Evolutionary conservation across 2,329 filamentous ascomycete genomes (phyloP).

Genomic region (Anisogramma anomala): DNA sequence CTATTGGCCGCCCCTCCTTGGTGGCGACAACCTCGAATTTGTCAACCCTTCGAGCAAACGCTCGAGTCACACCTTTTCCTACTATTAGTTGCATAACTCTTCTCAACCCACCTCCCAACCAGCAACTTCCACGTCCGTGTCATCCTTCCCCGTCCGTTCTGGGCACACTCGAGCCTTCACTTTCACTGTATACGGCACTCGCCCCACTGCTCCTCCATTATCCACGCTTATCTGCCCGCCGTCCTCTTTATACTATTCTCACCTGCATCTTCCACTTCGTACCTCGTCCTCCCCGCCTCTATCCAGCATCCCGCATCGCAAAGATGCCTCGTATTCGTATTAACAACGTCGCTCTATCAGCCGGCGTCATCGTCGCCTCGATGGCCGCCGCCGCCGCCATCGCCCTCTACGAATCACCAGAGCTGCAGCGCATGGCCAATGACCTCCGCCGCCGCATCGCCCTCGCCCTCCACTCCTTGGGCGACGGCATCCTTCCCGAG

Average conservation of each 20-base stretch:
- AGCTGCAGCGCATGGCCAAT: constrained; percentile 49
- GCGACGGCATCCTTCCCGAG: constrained; percentile 40
- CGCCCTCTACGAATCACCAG: constrained; percentile 52
- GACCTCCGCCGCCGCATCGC: constrained; percentile 51
- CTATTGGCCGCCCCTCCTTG: background rate
- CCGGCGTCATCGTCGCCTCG: constrained; percentile 45
- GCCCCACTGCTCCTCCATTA: background rate
- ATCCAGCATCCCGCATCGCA: background rate
- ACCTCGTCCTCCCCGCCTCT: no score
- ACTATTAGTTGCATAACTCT: no score
- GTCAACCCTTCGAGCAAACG: background rate
- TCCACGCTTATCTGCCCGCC: background rate
- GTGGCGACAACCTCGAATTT: background rate
- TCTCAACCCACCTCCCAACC: no score
- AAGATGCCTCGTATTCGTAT: constrained; percentile 40
- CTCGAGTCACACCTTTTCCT: background rate
- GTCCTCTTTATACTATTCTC: no score
- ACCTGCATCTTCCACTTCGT: no score
- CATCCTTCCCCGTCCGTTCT: background rate
- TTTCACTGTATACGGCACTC: background rate
- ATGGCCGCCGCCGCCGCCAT: constrained; percentile 47
- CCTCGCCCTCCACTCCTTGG: constrained; percentile 46
- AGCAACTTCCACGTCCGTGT: no score
- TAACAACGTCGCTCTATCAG: constrained; percentile 46
- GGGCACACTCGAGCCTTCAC: background rate